A percentile compares a stretch with the other conserved stretches of the same genome.
These are phyloP conservation scores for Nepenthes mirabilis DNA, from an alignment of 148 eudicot species.

Conservation along the genomic window DNA sequence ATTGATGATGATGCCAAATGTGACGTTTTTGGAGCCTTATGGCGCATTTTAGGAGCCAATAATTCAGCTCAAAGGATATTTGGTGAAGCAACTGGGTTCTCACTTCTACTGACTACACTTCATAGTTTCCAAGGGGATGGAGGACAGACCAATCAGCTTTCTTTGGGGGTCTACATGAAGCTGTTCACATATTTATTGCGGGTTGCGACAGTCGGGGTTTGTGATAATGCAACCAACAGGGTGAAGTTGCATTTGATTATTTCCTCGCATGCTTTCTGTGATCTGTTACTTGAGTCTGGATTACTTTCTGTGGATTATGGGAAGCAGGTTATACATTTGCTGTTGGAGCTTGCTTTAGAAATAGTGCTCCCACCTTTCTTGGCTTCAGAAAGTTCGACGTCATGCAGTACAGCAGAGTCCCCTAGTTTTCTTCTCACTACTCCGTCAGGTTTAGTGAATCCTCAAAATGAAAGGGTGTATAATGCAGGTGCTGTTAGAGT, in stretches of 20 bases:
- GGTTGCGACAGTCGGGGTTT: slow-evolving; percentile 69
- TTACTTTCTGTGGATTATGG: slow-evolving; percentile 78
- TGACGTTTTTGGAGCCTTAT: slow-evolving; percentile 81
- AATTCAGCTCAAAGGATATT: slow-evolving; percentile 80
- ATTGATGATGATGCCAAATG: slow-evolving; percentile 82
- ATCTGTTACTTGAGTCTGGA: slow-evolving; percentile 80
- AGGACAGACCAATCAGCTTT: slow-evolving; percentile 32
- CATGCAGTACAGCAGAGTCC: slow-evolving; percentile 25
- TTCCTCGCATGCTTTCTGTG: slow-evolving; percentile 76
- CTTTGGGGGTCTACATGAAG: slow-evolving; percentile 30
- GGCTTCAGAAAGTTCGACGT: slow-evolving; percentile 33
- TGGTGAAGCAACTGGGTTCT: slow-evolving; percentile 98
- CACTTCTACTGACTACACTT: slow-evolving; percentile 78
- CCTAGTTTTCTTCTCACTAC: slow-evolving; percentile 49
- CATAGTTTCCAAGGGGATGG: slow-evolving; percentile 68
- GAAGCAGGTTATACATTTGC: slow-evolving; percentile 83
- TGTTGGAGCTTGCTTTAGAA: slow-evolving; percentile 91
- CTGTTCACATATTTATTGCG: slow-evolving; percentile 83
- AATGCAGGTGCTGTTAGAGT: slow-evolving; percentile 92
- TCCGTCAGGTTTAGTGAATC: slow-evolving; percentile 52
- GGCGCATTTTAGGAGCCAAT: slow-evolving; percentile 85
- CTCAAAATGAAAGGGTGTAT: slow-evolving; percentile 67
- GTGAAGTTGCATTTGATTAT: slow-evolving; percentile 54
- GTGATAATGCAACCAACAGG: slow-evolving; percentile 70
- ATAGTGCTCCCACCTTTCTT: slow-evolving; percentile 77